phyloP scores from a whole-genome alignment of 768 basidiomycete species.

The Macrolepiota dolichaula region DNA sequence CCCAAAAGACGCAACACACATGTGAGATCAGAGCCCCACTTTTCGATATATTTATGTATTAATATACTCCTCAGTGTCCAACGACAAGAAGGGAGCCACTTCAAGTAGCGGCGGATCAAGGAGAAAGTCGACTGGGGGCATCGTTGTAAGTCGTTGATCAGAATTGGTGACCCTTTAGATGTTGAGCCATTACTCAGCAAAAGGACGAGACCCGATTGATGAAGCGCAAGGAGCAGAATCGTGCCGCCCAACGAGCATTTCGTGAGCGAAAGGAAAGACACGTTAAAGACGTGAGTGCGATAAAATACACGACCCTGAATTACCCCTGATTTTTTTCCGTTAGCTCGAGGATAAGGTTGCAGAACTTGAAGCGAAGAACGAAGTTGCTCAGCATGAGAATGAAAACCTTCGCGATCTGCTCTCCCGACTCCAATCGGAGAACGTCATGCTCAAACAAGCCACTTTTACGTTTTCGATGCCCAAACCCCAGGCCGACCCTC shows the following conservation, averaged over 20 bases:
- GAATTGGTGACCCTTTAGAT: slow-evolving; percentile 1
- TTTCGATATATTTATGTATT: background rate
- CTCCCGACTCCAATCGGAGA: slow-evolving; percentile 82
- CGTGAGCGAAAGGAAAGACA: slow-evolving; percentile 96
- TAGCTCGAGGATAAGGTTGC: slow-evolving; percentile 92
- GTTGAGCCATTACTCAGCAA: slow-evolving; percentile 16
- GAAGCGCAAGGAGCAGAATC: slow-evolving; percentile 96
- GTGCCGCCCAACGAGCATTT: slow-evolving; percentile 96
- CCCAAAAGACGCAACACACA: slow-evolving; percentile 63
- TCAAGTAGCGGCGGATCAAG: slow-evolving; percentile 22
- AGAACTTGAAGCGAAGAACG: slow-evolving; percentile 80
- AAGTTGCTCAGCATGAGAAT: slow-evolving; percentile 71
- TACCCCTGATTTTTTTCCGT: slow-evolving; percentile 7
- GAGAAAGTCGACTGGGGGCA: slow-evolving; percentile 32
- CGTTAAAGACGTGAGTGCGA: slow-evolving; percentile 82
- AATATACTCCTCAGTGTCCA: slow-evolving; percentile 14
- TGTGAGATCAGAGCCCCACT: slow-evolving; percentile 32
- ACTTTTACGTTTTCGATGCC: slow-evolving; percentile 78
- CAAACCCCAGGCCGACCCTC: slow-evolving; percentile 10
- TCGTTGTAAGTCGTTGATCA: slow-evolving; percentile 21
- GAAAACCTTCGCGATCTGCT: slow-evolving; percentile 87
- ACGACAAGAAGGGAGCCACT: slow-evolving; percentile 23
- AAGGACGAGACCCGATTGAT: slow-evolving; percentile 74
- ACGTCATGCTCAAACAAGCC: slow-evolving; percentile 73
- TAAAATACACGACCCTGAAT: slow-evolving; percentile 7